Base-by-base conservation (phyloP, 1,284 basidiomycete genomes). In the Cutaneotrichosporon cavernicola region DNA sequence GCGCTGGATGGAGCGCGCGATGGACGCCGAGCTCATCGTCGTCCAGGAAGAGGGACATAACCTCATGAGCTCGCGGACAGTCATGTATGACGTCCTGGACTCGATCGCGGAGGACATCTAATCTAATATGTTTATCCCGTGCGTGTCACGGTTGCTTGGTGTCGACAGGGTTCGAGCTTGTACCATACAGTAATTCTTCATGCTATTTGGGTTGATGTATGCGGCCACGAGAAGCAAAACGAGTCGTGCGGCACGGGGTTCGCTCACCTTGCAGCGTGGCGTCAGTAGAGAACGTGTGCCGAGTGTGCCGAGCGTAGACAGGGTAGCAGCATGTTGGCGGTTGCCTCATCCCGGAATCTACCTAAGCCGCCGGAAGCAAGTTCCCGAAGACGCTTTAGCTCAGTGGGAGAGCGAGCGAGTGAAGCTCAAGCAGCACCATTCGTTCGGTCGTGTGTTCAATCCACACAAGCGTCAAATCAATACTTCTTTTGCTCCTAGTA, bases 1-100 rank as follows among this genome's bases (percentile, higher is more conserved):
- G 63, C 82, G 89, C 70, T 94, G 92, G 90, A 90, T 97, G 90
- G 90, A 93, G 78, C 86, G 85, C 69, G 87, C 86, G 57, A 92
- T 94, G 89, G 82, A 85, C 56, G 96, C 91, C 74, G 82, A 84
- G 60, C 87, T 98, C 47, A 86, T 88, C 72, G 86, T 97, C 21
- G 88, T 97, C 57, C 88, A 87, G 70, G 90, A 90, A 38, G 95
- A 91, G 21, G 91, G 92, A 71, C 95, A 98, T 79, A 88, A 89
- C 55, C 83, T 98, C 69, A 93, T 98, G 92, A 96, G 92, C 79
- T 89, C 88, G 75, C 89, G 89, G 72, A 84, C 84, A 63, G 90
- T 94, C 53, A 91, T 97, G 72, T 86, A 94, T 43, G 91, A 96
- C 69, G 91, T 92, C 21, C 82, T 97, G 56, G 91, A 96, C 77